These are phyloP conservation scores for Penicillium angulare DNA, from an alignment of 495 filamentous ascomycete genomes.

Conservation along the genomic window DNA sequence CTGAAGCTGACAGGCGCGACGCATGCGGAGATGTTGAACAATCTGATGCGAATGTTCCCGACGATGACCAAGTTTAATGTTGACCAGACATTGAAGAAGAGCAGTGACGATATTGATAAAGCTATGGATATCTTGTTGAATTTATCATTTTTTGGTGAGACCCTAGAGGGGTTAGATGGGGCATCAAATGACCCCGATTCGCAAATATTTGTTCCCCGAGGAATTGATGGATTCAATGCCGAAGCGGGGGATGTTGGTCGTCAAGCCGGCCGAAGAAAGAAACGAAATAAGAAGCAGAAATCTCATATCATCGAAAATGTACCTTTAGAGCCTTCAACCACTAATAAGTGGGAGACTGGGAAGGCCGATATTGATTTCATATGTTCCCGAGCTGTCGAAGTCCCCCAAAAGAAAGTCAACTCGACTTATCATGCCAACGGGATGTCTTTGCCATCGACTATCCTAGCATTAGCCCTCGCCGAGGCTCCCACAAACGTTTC, in stretches of 20 bases:
- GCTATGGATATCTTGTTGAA: slow-evolving; percentile 83
- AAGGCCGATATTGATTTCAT: slow-evolving; percentile 62
- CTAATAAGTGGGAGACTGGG: slow-evolving; percentile 57
- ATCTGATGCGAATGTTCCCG: slow-evolving; percentile 69
- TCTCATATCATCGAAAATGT: slow-evolving; percentile 4
- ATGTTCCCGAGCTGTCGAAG: slow-evolving; percentile 37
- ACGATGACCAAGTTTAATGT: slow-evolving; percentile 62
- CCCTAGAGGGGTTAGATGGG: slow-evolving; percentile 22
- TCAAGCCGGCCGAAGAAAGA: slow-evolving; percentile 47
- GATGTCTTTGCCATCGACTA: slow-evolving; percentile 55
- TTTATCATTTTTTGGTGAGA: slow-evolving; percentile 65
- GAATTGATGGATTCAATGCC: slow-evolving; percentile 72
- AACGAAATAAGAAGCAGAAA: slow-evolving; percentile 23
- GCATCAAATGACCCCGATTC: slow-evolving; percentile 25
- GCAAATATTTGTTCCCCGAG: slow-evolving; percentile 54
- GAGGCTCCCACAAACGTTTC: slow-evolving; percentile 26
- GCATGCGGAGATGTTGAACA: slow-evolving; percentile 53
- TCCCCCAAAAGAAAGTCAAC: slow-evolving; percentile 49
- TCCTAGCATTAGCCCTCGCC: slow-evolving; percentile 48
- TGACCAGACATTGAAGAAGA: slow-evolving; percentile 61
- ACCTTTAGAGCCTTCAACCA: slow-evolving; percentile 8
- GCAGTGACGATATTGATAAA: slow-evolving; percentile 57
- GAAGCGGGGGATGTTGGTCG: slow-evolving; percentile 25
- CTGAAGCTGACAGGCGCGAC: slow-evolving; percentile 46
- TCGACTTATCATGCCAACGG: slow-evolving; percentile 63